Conservation (phyloP, 1,284 basidiomycete species). For the Apiotrichum mycotoxinovorans region DNA sequence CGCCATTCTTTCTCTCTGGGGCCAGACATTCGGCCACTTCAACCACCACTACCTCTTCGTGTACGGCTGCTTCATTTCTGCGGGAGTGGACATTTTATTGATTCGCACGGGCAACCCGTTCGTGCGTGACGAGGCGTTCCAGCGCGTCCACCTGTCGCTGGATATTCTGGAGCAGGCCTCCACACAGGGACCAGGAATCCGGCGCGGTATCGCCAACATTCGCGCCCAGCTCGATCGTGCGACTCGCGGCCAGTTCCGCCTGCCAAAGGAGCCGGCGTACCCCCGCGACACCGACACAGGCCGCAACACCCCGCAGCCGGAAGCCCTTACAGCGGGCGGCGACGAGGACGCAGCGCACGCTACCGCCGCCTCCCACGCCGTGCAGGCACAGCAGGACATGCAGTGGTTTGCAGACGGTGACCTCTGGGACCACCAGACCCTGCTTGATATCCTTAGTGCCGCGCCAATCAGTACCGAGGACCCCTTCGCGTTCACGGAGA, state of each 20-base stretch:
- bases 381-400: constrained; percentile 3
- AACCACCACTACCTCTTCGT: constrained; percentile 17
- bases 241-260: background rate
- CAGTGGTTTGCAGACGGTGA: constrained; percentile 12
- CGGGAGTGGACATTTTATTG: constrained; percentile 18
- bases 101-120: constrained; percentile 23
- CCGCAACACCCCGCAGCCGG: background rate
- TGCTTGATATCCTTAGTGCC: constrained; percentile 17
- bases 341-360: background rate
- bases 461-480: constrained; percentile 20
- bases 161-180: constrained; percentile 18
- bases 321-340: background rate
- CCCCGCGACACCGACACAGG: background rate
- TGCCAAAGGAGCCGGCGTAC: background rate
- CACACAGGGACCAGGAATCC: constrained; percentile 17
- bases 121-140: constrained; percentile 18
- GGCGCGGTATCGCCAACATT: constrained; percentile 15
- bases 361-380: background rate
- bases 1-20: constrained; percentile 16
- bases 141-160: constrained; percentile 17
- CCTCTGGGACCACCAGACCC: constrained; percentile 16
- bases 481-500: constrained; percentile 16
- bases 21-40: constrained; percentile 13
- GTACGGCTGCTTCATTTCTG: constrained; percentile 18
- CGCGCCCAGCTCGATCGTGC: constrained; percentile 13